phyloP scores from a whole-genome alignment of 176 grass and related monocot genomes.

The Hordeum vulgare region MorexV3_pseudomolecules_assembly NC_058521.1:487252036-487252535 shows the following conservation, averaged over 20 bases:
- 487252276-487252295: conserved; percentile 11
- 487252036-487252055: conserved; percentile 9
- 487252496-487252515: not conserved
- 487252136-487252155: conserved; percentile 99
- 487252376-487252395: not conserved
- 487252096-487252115: conserved; percentile 50
- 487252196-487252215: conserved; percentile 92
- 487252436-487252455: conserved; percentile 7
- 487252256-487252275: not conserved
- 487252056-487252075: conserved; percentile 55
- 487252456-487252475: not conserved
- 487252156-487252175: conserved; percentile 93
- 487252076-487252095: conserved; percentile 43
- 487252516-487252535: not conserved
- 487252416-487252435: not conserved
- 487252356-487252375: not conserved
- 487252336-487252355: not conserved
- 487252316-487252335: not conserved
- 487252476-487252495: not conserved
- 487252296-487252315: not conserved
- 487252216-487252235: conserved; percentile 90
- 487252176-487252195: conserved; percentile 94
- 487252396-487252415: not conserved
- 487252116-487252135: conserved; percentile 74
- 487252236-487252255: conserved; percentile 90